Evolutionary conservation across 2,329 filamentous ascomycete genomes (phyloP).

Genomic region (Leptographium wingfieldii): DNA sequence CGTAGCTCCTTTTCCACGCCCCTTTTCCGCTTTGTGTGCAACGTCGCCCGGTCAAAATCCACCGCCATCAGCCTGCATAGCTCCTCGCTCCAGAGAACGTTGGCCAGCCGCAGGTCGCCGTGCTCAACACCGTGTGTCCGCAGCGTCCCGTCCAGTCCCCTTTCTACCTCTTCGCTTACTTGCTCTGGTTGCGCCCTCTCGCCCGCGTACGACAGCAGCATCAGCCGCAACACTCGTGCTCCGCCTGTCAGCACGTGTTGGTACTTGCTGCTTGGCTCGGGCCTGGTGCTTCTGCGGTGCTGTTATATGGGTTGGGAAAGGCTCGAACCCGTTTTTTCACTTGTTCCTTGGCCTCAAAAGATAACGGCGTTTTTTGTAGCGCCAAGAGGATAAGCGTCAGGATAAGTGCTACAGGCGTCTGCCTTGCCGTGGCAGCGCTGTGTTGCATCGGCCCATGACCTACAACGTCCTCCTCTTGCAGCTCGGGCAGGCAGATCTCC

Average conservation of each 20-base stretch:
- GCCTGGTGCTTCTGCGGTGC: not conserved
- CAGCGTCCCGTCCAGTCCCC: no score
- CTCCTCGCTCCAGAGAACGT: constrained; percentile 1
- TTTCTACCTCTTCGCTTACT: no score
- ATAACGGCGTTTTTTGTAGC: not conserved
- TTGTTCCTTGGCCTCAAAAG: not conserved
- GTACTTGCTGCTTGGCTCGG: not conserved
- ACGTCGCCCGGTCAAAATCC: constrained; percentile 1
- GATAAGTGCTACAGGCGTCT: not conserved
- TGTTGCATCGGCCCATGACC: not conserved
- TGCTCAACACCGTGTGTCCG: not conserved
- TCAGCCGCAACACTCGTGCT: not conserved
- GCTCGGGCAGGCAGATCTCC: not conserved
- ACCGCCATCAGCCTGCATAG: not conserved
- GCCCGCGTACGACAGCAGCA: constrained; percentile 6
- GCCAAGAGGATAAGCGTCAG: not conserved
- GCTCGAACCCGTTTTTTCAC: not conserved
- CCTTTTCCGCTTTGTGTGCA: not conserved
- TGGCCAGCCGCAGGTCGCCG: constrained; percentile 1
- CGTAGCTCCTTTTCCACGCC: not conserved
- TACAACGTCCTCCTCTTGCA: not conserved
- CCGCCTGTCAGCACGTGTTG: not conserved
- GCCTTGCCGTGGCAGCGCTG: not conserved
- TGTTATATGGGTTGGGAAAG: not conserved
- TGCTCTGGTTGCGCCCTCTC: not conserved